Evolutionary conservation across 441 rosid genomes (phyloP), one percentile per base, ranked within the genome.

Genomic region (Populus hybrid): DNA sequence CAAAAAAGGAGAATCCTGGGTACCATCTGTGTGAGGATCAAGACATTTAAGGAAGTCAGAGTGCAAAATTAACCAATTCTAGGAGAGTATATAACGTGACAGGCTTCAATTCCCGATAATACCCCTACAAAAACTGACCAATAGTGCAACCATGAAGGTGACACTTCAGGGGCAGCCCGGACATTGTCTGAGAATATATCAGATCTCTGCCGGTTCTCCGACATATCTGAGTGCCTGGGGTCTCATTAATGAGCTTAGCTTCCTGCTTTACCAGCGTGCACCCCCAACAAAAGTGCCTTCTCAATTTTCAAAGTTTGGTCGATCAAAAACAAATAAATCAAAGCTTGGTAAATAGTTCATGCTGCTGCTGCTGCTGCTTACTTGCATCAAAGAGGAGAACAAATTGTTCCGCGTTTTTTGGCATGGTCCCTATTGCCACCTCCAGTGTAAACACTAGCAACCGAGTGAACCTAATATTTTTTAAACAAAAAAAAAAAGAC

Each of bases 301-400:
- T 71, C 78, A 46, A 5, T 63, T 73, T 75, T 6, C 63, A 42
- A 75, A 14, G 24, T 8, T 65, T 69, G 24, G 30, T 0, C 35
- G 10, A 75, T 28, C 61, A 71, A 3, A 26, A 75, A 67, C 0
- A 10, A 53, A 67, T 7, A 24, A 70, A 12, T 53, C n/a, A n/a
- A 8, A 38, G 35, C 46, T 46, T n/a, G 7, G n/a, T 21, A 8
- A 24, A 40, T 3, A 11, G 50, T 40, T 40, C 1, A 11, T 40
- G 1, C 14, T 11, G 50, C 50, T 3, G 53, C 5, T 10, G 7
- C 8, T 21, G 2, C 2, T 30, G 80, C 99, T 90, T 85, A 95
- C 99, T 91, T 68, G 95, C 98, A 69, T 95, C 98, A 73, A 95
- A 90, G 82, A 95, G 97, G 77, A 95, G 83, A 63, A 91, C 95